Conservation (phyloP, 805 yeast genomes). For the Danielozyma ontarioensis region DNA sequence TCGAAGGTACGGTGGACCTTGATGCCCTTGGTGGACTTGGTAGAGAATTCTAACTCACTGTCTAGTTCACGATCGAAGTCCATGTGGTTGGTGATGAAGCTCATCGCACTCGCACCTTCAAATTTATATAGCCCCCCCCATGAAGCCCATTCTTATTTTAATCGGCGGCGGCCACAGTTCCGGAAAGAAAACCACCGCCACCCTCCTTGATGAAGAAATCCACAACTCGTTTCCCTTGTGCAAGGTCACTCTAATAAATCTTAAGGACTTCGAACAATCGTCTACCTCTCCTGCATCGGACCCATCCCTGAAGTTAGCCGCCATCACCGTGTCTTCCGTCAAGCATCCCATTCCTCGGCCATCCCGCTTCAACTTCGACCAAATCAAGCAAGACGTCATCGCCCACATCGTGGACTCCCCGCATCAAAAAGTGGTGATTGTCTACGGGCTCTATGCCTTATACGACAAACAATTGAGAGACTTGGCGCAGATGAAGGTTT, state of each 20-base stretch:
- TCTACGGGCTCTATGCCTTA: slow-evolving; percentile 79
- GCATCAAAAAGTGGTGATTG: slow-evolving; percentile 31
- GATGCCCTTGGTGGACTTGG: slow-evolving; percentile 46
- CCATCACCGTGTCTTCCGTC: slow-evolving; percentile 24
- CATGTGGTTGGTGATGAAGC: slow-evolving; percentile 7
- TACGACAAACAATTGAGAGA: slow-evolving; percentile 54
- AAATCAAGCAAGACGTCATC: slow-evolving; percentile 15
- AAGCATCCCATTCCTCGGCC: slow-evolving; percentile 25
- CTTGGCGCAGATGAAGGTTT: slow-evolving; percentile 61
- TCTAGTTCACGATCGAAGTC: slow-evolving; percentile 59
- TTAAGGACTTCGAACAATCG: slow-evolving; percentile 32
- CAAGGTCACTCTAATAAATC: slow-evolving; percentile 35
- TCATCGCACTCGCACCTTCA: not conserved
- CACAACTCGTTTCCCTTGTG: slow-evolving; percentile 6
- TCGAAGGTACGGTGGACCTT: slow-evolving; percentile 45
- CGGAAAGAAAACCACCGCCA: slow-evolving; percentile 43
- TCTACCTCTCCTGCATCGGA: slow-evolving; percentile 4
- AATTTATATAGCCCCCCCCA: not conserved
- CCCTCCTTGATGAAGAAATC: slow-evolving; percentile 28
- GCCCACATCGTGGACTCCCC: slow-evolving; percentile 4
- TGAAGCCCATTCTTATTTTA: slow-evolving; percentile 33
- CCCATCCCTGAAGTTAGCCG: slow-evolving; percentile 18
- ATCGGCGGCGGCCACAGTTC: slow-evolving; percentile 63
- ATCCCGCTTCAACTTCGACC: slow-evolving; percentile 35
- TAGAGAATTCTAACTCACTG: slow-evolving; percentile 52